Conservation (phyloP, 192 early-diverging fungal genomes). For the Backusella sp. region DNA sequence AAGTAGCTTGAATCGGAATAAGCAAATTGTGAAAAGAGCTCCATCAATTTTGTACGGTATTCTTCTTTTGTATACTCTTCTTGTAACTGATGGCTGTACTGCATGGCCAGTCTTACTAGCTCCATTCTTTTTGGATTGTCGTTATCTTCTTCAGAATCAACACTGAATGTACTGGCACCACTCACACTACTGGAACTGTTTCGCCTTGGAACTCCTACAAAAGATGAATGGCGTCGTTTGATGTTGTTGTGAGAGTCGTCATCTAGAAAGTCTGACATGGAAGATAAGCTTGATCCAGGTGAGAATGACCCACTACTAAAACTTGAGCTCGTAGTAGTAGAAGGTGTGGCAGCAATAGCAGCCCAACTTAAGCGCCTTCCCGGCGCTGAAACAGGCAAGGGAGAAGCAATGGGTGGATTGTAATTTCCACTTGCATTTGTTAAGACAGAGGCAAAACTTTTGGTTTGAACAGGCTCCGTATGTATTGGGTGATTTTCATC, state of each 20-base stretch:
- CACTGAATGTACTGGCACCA: not conserved
- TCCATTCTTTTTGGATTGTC: not conserved
- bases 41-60: slow-evolving; percentile 23
- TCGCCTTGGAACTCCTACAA: slow-evolving; percentile 1
- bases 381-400: slow-evolving; percentile 13
- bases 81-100: slow-evolving; percentile 54
- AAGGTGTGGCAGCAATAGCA: slow-evolving; percentile 25
- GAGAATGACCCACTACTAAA: not conserved
- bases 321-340: not conserved
- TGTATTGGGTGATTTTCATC: not conserved
- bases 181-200: slow-evolving; percentile 8
- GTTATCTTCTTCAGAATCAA: slow-evolving; percentile 23
- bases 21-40: slow-evolving; percentile 71
- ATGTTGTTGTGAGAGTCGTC: not conserved
- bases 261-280: not conserved
- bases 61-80: slow-evolving; percentile 46
- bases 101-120: slow-evolving; percentile 36
- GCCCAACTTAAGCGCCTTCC: slow-evolving; percentile 32
- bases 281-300: not conserved
- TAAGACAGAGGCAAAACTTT: not conserved
- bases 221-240: not conserved
- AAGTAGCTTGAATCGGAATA: slow-evolving; percentile 54
- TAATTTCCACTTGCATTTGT: not conserved
- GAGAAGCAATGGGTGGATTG: not conserved
- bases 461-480: not conserved